Percentiles rank a stretch among this genome's conserved stretches.
Conservation (phyloP, 768 basidiomycete species). For the Trametes cingulata region DNA sequence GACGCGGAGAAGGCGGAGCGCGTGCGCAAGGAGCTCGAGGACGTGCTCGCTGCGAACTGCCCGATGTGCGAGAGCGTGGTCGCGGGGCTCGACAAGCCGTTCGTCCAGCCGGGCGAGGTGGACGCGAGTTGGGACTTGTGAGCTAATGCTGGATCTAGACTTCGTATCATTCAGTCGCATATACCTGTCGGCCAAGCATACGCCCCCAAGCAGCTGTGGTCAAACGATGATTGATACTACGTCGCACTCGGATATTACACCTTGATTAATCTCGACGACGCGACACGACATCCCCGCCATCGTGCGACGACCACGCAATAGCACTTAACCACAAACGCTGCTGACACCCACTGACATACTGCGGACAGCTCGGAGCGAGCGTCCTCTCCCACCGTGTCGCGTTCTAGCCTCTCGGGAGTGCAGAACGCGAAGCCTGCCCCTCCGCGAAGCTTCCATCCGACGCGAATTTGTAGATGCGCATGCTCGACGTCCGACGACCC, state of each 20-base stretch:
- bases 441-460: neutral
- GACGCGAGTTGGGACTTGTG: conserved; percentile 79
- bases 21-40: conserved; percentile 83
- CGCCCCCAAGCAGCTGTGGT: too few relatives aligned
- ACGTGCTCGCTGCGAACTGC: conserved; percentile 84
- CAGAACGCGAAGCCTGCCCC: neutral
- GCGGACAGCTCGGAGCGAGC: neutral
- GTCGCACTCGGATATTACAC: neutral
- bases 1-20: conserved; percentile 66
- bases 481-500: neutral
- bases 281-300: neutral
- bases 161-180: neutral
- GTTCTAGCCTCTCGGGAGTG: neutral
- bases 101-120: conserved; percentile 75
- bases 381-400: neutral
- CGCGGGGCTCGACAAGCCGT: conserved; percentile 82
- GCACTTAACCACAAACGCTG: too few relatives aligned
- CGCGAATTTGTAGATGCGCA: neutral
- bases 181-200: too few relatives aligned
- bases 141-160: neutral
- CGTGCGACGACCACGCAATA: neutral
- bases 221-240: too few relatives aligned
- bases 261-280: neutral
- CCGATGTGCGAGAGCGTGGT: conserved; percentile 93
- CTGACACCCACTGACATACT: neutral